Evolutionary conservation across 2,329 filamentous ascomycete species (phyloP).

Genomic region (Claviceps sp.): DNA sequence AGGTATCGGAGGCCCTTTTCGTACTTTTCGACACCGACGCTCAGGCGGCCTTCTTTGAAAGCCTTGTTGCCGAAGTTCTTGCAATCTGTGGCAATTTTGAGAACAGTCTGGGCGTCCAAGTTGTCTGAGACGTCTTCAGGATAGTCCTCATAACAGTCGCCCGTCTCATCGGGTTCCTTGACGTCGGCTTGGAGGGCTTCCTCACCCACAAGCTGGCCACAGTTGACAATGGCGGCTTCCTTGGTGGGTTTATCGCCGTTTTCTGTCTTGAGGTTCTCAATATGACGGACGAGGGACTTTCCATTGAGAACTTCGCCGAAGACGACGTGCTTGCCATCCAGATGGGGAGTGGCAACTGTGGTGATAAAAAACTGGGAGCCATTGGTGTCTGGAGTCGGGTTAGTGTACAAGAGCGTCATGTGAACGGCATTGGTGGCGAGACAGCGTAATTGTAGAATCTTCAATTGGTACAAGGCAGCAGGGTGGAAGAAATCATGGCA

Average conservation of each 20-base stretch:
- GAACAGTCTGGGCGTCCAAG: conserved; percentile 52
- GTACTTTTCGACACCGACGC: conserved; percentile 75
- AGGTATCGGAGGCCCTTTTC: conserved; percentile 84
- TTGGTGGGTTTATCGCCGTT: conserved; percentile 63
- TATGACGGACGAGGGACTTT: conserved; percentile 78
- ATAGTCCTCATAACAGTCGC: conserved; percentile 90
- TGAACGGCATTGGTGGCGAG: no score
- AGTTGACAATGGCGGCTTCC: conserved; percentile 66
- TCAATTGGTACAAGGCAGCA: not conserved
- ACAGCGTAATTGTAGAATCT: no score
- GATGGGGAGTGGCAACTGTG: conserved; percentile 84
- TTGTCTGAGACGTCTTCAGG: conserved; percentile 65
- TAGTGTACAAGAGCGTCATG: not conserved
- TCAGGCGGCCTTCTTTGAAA: conserved; percentile 66
- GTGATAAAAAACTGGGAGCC: conserved; percentile 98
- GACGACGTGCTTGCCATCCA: conserved; percentile 94
- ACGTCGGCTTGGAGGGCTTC: conserved; percentile 53
- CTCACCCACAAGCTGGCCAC: conserved; percentile 67
- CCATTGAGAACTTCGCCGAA: conserved; percentile 90
- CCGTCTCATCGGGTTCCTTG: conserved; percentile 63
- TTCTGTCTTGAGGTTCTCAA: conserved; percentile 71
- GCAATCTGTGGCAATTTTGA: conserved; percentile 69
- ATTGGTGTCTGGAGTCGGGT: conserved; percentile 55
- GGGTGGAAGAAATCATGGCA: no score
- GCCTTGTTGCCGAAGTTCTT: conserved; percentile 89